Conservation (phyloP, 345 rosid genomes). For the Syzygium aqueum region DNA sequence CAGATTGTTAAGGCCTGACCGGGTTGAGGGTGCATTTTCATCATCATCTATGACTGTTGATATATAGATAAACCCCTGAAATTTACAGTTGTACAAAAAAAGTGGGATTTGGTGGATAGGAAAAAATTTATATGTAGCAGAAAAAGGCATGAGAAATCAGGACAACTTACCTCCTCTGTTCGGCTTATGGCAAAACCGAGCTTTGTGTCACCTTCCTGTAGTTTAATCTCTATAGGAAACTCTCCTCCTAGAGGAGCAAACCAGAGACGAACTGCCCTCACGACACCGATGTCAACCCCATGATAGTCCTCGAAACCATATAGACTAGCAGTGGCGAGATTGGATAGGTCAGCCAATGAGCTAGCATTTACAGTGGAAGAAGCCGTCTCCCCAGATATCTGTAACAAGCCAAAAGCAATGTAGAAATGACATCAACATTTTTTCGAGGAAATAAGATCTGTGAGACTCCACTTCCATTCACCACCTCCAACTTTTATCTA, state of each 20-base stretch:
- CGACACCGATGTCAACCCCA: constrained; percentile 94
- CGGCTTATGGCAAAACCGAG: constrained; percentile 98
- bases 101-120: background rate
- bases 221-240: constrained; percentile 54
- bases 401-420: background rate
- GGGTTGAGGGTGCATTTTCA: constrained; percentile 57
- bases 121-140: background rate
- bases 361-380: constrained; percentile 80
- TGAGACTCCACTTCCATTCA: background rate
- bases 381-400: constrained; percentile 97
- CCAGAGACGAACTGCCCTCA: constrained; percentile 93
- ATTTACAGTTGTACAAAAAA: background rate
- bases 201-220: constrained; percentile 64
- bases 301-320: constrained; percentile 99
- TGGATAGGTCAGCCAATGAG: constrained; percentile 71
- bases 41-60: constrained; percentile 69
- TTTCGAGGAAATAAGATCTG: background rate
- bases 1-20: constrained; percentile 64
- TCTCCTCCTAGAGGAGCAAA: constrained; percentile 72
- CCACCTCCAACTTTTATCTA: background rate
- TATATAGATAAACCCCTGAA: constrained; percentile 85
- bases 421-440: background rate
- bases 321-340: constrained; percentile 62
- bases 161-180: constrained; percentile 72
- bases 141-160: background rate